Conservation (phyloP, 495 filamentous ascomycete species). For the Xylaria acuta region DNA sequence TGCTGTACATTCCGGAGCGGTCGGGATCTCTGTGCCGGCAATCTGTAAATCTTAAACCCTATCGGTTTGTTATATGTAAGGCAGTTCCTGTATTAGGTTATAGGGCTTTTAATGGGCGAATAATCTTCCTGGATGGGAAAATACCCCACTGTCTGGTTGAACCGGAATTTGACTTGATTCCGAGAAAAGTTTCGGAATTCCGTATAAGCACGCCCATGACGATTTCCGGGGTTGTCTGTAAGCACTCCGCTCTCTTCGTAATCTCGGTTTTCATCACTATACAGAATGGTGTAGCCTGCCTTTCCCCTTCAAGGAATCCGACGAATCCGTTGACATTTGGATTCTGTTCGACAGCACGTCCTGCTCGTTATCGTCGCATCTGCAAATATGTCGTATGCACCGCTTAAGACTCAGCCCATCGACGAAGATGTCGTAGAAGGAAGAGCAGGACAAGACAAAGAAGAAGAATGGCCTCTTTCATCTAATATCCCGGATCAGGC, state of each 20-base stretch:
- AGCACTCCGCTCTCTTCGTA: background rate
- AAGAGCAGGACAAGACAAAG: background rate
- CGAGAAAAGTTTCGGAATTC: conserved; percentile 1
- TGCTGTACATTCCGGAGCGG: background rate
- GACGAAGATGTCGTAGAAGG: background rate
- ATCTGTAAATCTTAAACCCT: background rate
- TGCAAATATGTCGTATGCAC: conserved; percentile 2
- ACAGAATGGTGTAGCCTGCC: background rate
- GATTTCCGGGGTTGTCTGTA: background rate
- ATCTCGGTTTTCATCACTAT: background rate
- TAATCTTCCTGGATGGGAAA: background rate
- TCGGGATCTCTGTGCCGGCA: background rate
- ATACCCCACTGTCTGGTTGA: background rate
- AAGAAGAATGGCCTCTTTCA: conserved; percentile 12
- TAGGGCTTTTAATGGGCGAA: background rate
- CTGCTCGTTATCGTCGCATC: background rate
- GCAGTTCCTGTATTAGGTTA: background rate
- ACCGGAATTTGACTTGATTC: background rate
- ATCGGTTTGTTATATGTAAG: background rate
- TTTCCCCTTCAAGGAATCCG: background rate
- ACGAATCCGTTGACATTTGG: background rate
- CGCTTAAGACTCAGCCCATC: conserved; percentile 1
- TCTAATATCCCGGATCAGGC: background rate
- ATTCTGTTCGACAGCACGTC: background rate
- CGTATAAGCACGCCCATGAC: background rate